Percentiles rank a stretch among this genome's conserved stretches.
These are phyloP conservation scores for Fusarium xylarioides DNA, from an alignment of 2,329 filamentous ascomycete genomes.

Conservation along the genomic window DNA sequence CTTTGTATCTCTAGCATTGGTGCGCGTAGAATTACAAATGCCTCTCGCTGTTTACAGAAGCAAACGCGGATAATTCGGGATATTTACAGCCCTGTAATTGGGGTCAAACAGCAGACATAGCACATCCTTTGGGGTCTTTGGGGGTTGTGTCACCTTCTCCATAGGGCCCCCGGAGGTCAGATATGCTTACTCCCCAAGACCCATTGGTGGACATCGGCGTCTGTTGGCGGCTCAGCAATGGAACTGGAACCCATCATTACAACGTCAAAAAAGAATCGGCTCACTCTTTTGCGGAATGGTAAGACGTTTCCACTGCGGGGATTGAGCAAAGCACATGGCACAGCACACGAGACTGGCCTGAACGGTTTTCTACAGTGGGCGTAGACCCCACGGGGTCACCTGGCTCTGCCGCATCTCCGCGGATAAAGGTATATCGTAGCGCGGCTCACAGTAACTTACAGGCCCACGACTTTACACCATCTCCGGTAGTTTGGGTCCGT, in stretches of 20 bases:
- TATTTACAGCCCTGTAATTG: background rate
- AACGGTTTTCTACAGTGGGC: background rate
- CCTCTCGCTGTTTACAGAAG: background rate
- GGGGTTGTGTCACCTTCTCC: conserved; percentile 1
- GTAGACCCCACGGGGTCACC: conserved; percentile 26
- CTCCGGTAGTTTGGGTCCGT: background rate
- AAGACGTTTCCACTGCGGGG: background rate
- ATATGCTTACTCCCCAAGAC: background rate
- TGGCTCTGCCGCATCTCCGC: conserved; percentile 19
- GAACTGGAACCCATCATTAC: conserved; percentile 5
- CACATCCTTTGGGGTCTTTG: background rate
- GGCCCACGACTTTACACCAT: conserved; percentile 3
- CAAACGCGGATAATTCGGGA: background rate
- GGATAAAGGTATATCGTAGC: conserved; percentile 19
- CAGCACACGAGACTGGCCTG: conserved; percentile 11
- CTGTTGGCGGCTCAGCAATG: conserved; percentile 3
- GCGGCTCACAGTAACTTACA: conserved; percentile 7
- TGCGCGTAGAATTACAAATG: background rate
- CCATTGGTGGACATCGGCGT: background rate
- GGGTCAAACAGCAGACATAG: background rate
- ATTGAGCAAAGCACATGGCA: background rate
- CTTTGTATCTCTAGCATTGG: background rate
- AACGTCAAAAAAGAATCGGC: background rate
- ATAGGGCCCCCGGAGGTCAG: background rate
- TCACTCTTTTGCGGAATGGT: conserved; percentile 1